A percentile compares a stretch with the other conserved stretches of the same genome.
phyloP scores from a whole-genome alignment of 345 rosid genomes.

The Citrus cavaleriei region DNA sequence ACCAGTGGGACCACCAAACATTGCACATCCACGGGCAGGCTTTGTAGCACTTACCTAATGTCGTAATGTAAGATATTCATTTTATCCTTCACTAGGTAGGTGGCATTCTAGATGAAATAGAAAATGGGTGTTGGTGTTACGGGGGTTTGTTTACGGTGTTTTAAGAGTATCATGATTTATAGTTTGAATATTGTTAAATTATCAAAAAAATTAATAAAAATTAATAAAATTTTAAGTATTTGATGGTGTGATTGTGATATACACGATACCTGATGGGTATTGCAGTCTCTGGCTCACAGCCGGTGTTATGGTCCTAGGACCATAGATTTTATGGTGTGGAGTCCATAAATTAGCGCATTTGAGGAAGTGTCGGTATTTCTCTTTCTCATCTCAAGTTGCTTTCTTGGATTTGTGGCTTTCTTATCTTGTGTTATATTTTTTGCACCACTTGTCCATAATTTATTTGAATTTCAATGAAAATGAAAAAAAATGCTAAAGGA shows the following conservation, averaged over 20 bases:
- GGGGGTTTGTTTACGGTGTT: too few relatives aligned
- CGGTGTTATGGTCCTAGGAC: background rate
- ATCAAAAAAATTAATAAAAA: too few relatives aligned
- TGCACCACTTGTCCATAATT: constrained; percentile 19
- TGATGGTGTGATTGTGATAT: too few relatives aligned
- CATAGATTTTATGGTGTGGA: background rate
- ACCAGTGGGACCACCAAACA: background rate
- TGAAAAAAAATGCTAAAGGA: background rate
- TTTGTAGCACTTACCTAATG: background rate
- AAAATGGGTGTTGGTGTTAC: background rate
- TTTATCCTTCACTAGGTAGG: background rate
- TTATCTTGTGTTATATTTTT: constrained; percentile 18
- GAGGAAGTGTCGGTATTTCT: constrained; percentile 8
- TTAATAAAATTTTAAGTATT: too few relatives aligned
- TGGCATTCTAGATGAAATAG: background rate
- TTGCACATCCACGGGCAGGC: background rate
- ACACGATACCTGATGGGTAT: too few relatives aligned
- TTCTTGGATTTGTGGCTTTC: constrained; percentile 21
- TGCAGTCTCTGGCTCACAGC: too few relatives aligned
- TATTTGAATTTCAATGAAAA: background rate
- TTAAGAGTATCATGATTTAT: too few relatives aligned
- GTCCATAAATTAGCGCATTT: constrained; percentile 10
- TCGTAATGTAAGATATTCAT: background rate
- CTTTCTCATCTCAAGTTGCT: constrained; percentile 12
- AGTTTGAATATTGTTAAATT: too few relatives aligned